Evolutionary conservation across 1,284 basidiomycete genomes (phyloP).

Genomic region (Cutaneotrichosporon cavernicola): DNA sequence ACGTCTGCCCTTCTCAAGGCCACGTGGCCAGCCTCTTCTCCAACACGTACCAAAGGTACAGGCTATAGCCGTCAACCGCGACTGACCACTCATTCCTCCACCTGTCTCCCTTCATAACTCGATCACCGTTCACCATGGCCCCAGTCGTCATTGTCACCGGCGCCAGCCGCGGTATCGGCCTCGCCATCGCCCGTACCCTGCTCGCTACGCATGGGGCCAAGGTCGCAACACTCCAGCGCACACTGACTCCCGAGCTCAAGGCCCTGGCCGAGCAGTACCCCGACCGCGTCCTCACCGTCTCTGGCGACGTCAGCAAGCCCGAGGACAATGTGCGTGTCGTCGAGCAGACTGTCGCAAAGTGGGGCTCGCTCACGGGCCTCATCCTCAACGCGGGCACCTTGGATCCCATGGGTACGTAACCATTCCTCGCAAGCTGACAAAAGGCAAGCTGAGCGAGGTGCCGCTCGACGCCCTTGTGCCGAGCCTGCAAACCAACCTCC

Average conservation of each 20-base stretch:
- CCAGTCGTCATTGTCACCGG: slow-evolving; percentile 51
- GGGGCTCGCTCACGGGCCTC: slow-evolving; percentile 55
- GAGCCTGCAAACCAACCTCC: slow-evolving; percentile 56
- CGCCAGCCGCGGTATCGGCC: slow-evolving; percentile 56
- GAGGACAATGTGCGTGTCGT: slow-evolving; percentile 46
- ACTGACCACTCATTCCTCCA: not conserved
- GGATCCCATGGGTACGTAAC: slow-evolving; percentile 45
- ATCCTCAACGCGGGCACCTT: slow-evolving; percentile 58
- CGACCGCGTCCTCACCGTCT: slow-evolving; percentile 29
- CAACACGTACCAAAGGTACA: too few species aligned
- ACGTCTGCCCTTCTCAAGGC: too few species aligned
- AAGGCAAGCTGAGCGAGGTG: slow-evolving; percentile 41
- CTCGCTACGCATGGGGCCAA: slow-evolving; percentile 48
- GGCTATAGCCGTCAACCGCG: too few species aligned
- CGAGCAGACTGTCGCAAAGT: slow-evolving; percentile 50
- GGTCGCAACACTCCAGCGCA: slow-evolving; percentile 57
- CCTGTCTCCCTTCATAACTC: not conserved
- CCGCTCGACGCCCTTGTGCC: slow-evolving; percentile 28
- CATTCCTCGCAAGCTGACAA: not conserved
- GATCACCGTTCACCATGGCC: not conserved
- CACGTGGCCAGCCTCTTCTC: too few species aligned
- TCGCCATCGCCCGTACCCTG: slow-evolving; percentile 54
- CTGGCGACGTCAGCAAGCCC: slow-evolving; percentile 54
- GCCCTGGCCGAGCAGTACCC: slow-evolving; percentile 42
- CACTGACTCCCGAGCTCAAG: slow-evolving; percentile 52